Base-by-base conservation (phyloP, 2,329 filamentous ascomycete genomes). In the Colletotrichum sp. region DNA sequence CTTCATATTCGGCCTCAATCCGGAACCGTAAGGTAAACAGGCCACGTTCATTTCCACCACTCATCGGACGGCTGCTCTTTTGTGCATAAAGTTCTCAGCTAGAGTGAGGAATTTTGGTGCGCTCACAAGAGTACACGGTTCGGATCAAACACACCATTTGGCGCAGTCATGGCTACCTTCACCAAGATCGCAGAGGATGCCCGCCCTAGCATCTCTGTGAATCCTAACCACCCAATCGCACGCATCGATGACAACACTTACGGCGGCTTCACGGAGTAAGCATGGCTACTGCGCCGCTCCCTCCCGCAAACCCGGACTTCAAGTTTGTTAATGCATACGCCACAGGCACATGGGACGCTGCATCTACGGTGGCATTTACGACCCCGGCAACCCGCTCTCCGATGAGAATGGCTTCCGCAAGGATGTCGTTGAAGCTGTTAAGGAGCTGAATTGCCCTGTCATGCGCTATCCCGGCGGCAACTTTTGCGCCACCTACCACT, bases 341-440 rank as follows among this genome's bases (percentile, higher is more conserved):
- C 51, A 36, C 77, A 95, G 93, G 78, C 95, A 97, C 83, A 97
- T 97, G 94, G 94, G 94, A 78, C 91, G 94, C 75, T 97, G 94
- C 86, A 95, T 97, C 80, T 96, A 97, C 81, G 94, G 94, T 76
- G 94, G 95, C 76, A 93, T 97, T 80, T 96, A 95, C 83, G 94
- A 96, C 78, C 94, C 94, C 2, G 89, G 88, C 38, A 95, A 92
- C 81, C 84, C 91, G 5, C 87, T 95, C n/a, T 92, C 93, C 3
- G 93, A 96, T 77, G 87, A 90, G 68, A 87, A 94, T 76, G 94
- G 94, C 55, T 96, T 95, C 84, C 92, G 94, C 51, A 94, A 89
- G 77, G 94, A 97, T 83, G 94, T 97, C 55, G 89, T 97, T 29
- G 88, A 90, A 55, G 92, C 93, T 8, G 86, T 97, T 76, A 90